Percentiles rank a stretch among this genome's conserved stretches.
These are phyloP conservation scores for Cladosporium sp. DNA, from an alignment of 2,329 filamentous ascomycete genomes.

Conservation along the genomic window DNA sequence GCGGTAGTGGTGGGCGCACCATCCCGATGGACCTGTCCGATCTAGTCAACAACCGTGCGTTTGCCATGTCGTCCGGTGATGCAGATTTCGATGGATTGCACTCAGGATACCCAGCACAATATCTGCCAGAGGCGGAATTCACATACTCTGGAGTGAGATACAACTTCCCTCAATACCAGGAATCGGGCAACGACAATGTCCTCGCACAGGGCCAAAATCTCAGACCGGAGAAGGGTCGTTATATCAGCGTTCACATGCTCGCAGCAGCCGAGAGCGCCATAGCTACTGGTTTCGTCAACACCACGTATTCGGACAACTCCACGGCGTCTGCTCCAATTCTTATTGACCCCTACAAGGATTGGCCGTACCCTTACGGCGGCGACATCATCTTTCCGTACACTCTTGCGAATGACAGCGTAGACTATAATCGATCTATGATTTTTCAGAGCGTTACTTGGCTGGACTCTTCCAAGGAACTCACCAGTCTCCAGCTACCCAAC, in stretches of 20 bases:
- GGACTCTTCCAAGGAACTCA: constrained; percentile 36
- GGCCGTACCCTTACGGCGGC: constrained; percentile 40
- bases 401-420: constrained; percentile 32
- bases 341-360: constrained; percentile 37
- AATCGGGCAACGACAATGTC: constrained; percentile 36
- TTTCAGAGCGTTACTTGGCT: constrained; percentile 39
- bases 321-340: constrained; percentile 31
- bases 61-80: constrained; percentile 34
- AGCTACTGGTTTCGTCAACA: constrained; percentile 35
- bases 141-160: constrained; percentile 36
- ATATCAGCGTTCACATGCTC: constrained; percentile 38
- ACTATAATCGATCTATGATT: constrained; percentile 39
- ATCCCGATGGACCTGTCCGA: constrained; percentile 24
- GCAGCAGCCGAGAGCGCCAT: constrained; percentile 38
- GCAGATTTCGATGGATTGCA: constrained; percentile 34
- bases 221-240: constrained; percentile 29
- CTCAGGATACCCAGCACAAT: constrained; percentile 36
- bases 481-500: constrained; percentile 35
- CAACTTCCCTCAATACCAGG: constrained; percentile 35
- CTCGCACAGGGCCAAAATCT: constrained; percentile 36
- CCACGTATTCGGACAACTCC: constrained; percentile 36
- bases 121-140: constrained; percentile 29
- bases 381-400: constrained; percentile 39
- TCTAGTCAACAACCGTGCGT: constrained; percentile 34
- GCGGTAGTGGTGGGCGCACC: constrained; percentile 17